Percentiles rank a stretch among this genome's conserved stretches.
Evolutionary conservation across 2,329 filamentous ascomycete species (phyloP).

Genomic region (Aspergillus novoparasiticus): DNA sequence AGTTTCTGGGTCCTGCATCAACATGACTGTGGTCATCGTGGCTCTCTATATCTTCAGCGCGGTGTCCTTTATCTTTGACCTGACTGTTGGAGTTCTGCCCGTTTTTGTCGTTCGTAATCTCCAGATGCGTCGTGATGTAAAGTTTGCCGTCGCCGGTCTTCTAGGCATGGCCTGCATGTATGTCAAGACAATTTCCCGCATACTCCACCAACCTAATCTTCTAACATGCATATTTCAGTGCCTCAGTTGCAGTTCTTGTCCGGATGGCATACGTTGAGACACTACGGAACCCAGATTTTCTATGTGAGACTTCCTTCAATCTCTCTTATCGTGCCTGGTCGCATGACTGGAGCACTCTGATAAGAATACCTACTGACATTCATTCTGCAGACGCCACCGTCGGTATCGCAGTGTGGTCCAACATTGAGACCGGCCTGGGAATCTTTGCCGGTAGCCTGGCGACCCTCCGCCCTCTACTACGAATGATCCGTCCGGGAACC

Average conservation of each 20-base stretch:
- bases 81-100: slow-evolving; percentile 23
- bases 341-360: background rate
- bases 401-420: slow-evolving; percentile 26
- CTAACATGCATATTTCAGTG: slow-evolving; percentile 12
- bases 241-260: slow-evolving; percentile 22
- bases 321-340: background rate
- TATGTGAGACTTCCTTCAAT: slow-evolving; percentile 17
- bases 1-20: slow-evolving; percentile 12
- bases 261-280: slow-evolving; percentile 21
- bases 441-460: slow-evolving; percentile 25
- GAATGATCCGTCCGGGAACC: background rate
- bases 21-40: slow-evolving; percentile 14
- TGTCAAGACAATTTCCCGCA: background rate
- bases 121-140: slow-evolving; percentile 23
- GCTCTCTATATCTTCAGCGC: slow-evolving; percentile 26
- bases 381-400: slow-evolving; percentile 15
- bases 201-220: background rate
- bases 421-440: slow-evolving; percentile 25
- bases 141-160: slow-evolving; percentile 20
- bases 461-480: slow-evolving; percentile 23
- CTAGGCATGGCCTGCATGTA: slow-evolving; percentile 27
- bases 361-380: background rate
- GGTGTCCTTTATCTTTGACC: slow-evolving; percentile 17
- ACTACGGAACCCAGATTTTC: slow-evolving; percentile 17
- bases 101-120: slow-evolving; percentile 24